Evolutionary conservation across 441 rosid genomes (phyloP).

Genomic region (Syzygium syzygioides): DNA sequence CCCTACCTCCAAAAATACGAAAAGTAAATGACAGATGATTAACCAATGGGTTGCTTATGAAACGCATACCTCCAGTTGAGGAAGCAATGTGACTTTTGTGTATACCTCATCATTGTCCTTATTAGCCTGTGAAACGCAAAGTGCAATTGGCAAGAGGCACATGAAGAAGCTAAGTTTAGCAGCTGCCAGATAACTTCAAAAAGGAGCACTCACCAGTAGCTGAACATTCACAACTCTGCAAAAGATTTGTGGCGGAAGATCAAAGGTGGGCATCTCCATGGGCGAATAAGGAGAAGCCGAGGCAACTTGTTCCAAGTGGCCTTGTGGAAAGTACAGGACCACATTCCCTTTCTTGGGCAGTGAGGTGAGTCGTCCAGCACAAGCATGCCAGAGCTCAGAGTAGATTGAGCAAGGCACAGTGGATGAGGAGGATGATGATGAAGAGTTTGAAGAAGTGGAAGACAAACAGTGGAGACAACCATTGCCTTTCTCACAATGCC

Average conservation of each 20-base stretch:
- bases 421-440: slow-evolving; percentile 48
- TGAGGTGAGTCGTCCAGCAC: slow-evolving; percentile 87
- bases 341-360: slow-evolving; percentile 80
- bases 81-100: slow-evolving; percentile 72
- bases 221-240: slow-evolving; percentile 73
- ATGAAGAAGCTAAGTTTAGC: slow-evolving; percentile 2
- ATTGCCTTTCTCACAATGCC: slow-evolving; percentile 27
- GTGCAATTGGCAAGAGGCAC: neutral
- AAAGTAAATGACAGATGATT: neutral
- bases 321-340: slow-evolving; percentile 85
- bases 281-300: slow-evolving; percentile 42
- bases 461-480: slow-evolving; percentile 39
- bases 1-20: neutral
- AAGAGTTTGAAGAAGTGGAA: slow-evolving; percentile 52
- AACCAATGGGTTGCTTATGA: neutral
- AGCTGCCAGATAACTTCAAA: neutral
- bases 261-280: slow-evolving; percentile 51
- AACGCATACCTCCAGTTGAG: slow-evolving; percentile 70
- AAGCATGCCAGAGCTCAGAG: slow-evolving; percentile 91
- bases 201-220: slow-evolving; percentile 50
- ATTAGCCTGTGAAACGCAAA: slow-evolving; percentile 51
- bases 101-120: slow-evolving; percentile 96
- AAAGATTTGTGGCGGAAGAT: slow-evolving; percentile 58
- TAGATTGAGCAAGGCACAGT: slow-evolving; percentile 51
- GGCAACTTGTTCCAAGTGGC: slow-evolving; percentile 68